phyloP scores from a whole-genome alignment of 371 early-diverging fungal genomes.

The Lichtheimia hyalospora region DNA sequence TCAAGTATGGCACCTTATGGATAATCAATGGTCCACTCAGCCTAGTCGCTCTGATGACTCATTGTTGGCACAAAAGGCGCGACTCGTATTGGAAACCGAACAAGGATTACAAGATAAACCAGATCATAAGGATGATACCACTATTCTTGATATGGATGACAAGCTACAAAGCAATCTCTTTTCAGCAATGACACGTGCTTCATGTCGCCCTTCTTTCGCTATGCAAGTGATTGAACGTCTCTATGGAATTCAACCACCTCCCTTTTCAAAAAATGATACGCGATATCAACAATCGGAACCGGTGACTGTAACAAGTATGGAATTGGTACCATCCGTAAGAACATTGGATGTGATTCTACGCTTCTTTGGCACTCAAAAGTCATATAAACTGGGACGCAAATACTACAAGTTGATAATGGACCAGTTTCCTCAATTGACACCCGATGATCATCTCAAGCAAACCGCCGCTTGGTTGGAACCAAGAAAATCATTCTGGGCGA shows the following conservation, averaged over 20 bases:
- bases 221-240: slow-evolving; percentile 21
- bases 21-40: not conserved
- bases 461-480: slow-evolving; percentile 13
- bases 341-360: slow-evolving; percentile 29
- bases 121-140: not conserved
- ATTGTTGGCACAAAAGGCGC: slow-evolving; percentile 8
- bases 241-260: slow-evolving; percentile 23
- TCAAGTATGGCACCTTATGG: slow-evolving; percentile 21
- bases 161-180: slow-evolving; percentile 19
- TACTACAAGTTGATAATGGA: slow-evolving; percentile 24
- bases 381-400: slow-evolving; percentile 27
- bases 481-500: not conserved
- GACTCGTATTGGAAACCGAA: slow-evolving; percentile 12
- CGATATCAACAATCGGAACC: not conserved
- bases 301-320: slow-evolving; percentile 11
- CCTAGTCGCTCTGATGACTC: not conserved
- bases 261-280: slow-evolving; percentile 13
- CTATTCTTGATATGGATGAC: slow-evolving; percentile 17
- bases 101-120: not conserved
- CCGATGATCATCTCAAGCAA: slow-evolving; percentile 12
- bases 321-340: slow-evolving; percentile 19
- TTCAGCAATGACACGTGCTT: slow-evolving; percentile 22
- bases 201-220: slow-evolving; percentile 15
- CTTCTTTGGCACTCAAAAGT: slow-evolving; percentile 20
- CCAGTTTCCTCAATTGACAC: slow-evolving; percentile 21